Conservation (phyloP, 2,329 filamentous ascomycete genomes). For the Penicillium polonicum region DNA sequence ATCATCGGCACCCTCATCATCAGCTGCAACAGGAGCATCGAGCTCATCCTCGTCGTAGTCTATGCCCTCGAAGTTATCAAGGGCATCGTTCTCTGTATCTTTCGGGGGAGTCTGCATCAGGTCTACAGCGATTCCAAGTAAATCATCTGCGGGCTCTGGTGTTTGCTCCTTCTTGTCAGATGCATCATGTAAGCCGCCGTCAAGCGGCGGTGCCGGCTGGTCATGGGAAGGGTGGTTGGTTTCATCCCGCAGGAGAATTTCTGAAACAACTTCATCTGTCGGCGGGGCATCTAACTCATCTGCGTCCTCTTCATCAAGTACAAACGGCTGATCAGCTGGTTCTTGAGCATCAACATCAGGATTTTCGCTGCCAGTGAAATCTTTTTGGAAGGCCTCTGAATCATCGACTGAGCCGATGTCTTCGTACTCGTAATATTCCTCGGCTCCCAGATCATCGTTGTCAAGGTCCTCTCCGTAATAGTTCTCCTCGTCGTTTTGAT, state of each 20-base stretch:
- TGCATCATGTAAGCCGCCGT: conserved; percentile 9
- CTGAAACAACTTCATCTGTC: conserved; percentile 14
- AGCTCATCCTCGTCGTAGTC: conserved; percentile 22
- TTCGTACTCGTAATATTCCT: conserved; percentile 16
- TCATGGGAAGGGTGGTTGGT: conserved; percentile 13
- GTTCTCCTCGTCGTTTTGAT: conserved; percentile 37
- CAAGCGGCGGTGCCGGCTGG: conserved; percentile 23
- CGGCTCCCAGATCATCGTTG: conserved; percentile 15
- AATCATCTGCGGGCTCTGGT: conserved; percentile 27
- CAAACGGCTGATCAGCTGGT: conserved; percentile 10
- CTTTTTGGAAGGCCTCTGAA: conserved; percentile 8
- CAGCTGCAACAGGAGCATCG: conserved; percentile 3
- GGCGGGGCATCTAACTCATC: conserved; percentile 10
- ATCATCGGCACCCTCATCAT: conserved; percentile 24
- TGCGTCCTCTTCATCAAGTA: conserved; percentile 11
- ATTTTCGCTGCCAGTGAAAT: conserved; percentile 9
- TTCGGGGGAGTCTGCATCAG: conserved; percentile 30
- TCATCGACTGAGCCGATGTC: conserved; percentile 14
- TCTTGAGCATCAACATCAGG: conserved; percentile 3
- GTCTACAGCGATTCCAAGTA: conserved; percentile 36
- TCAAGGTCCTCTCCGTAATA: conserved; percentile 13
- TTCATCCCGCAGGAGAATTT: conserved; percentile 13
- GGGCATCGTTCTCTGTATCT: conserved; percentile 7
- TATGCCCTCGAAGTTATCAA: conserved; percentile 12
- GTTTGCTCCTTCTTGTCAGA: conserved; percentile 15